Base-by-base conservation (phyloP, 2,329 filamentous ascomycete genomes). In the Teratosphaeriaceae sp. region DNA sequence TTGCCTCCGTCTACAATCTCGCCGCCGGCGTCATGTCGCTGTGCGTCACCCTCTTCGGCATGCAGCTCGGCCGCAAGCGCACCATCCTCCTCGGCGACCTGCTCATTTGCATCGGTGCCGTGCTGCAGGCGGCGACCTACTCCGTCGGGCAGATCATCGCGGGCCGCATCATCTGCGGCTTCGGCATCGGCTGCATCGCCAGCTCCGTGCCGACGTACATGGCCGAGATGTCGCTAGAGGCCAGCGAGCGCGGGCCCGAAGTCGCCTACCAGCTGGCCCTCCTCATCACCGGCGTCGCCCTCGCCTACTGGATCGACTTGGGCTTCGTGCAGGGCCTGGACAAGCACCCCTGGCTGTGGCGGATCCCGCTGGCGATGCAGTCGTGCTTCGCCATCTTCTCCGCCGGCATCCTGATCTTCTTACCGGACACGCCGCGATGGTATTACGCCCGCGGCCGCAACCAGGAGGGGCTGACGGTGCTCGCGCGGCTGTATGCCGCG, bases 341-440 rank as follows among this genome's bases (percentile, higher is more conserved):
- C 46, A 48, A 38, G 35, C 22, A 58, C 49, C 46, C 58, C 45
- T 46, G 41, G 49, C 42, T 60, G 43, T 61, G 58, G 59, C 55
- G 60, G 12, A 47, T 64, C n/a, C 59, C 60, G 2, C 50, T 65
- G 19, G 59, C 55, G 5, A 46, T 64, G 16, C 62, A 65, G 46
- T 41, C 43, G 11, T 48, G 58, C 46, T 62, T 64, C 40, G 55
- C 56, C 1, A 52, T 61, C 23, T 47, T 62, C 12, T 60, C 60
- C 2, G 53, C 50, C 1, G 38, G 40, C 12, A 29, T 51, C 4
- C 51, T 62, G 38, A 47, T 53, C 30, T 51, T 43, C 52, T 46
- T 57, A 3, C 62, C 60, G 1, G 58, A 63, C 29, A 61, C 59
- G 1, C 60, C 60, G 9, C 45, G 59, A 40, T 64, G 58, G 60